Conservation (phyloP, 1,284 basidiomycete genomes). For the Fomitopsis betulina region DNA sequence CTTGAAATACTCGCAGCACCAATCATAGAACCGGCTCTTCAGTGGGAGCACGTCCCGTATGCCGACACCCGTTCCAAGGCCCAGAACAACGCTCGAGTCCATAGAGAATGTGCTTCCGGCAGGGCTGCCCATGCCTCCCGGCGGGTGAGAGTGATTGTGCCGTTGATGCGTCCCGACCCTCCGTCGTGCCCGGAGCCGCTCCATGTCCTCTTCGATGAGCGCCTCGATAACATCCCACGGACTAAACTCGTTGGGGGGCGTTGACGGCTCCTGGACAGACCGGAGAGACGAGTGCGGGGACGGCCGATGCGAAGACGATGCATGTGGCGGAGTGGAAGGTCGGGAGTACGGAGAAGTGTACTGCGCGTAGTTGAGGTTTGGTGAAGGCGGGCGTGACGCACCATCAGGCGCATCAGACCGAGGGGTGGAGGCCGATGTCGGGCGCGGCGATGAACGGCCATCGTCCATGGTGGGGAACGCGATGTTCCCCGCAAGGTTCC, state of each 20-base stretch:
- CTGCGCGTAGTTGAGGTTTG: slow-evolving; percentile 69
- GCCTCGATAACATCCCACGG: slow-evolving; percentile 82
- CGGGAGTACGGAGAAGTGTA: slow-evolving; percentile 73
- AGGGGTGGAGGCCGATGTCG: slow-evolving; percentile 13
- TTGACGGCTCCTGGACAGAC: slow-evolving; percentile 13
- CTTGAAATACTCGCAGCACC: slow-evolving; percentile 96
- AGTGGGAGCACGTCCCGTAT: slow-evolving; percentile 78
- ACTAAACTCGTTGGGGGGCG: slow-evolving; percentile 44
- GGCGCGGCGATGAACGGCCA: slow-evolving; percentile 41
- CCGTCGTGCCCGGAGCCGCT: slow-evolving; percentile 71
- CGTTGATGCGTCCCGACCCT: slow-evolving; percentile 33
- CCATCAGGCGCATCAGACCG: slow-evolving; percentile 32
- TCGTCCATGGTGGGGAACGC: slow-evolving; percentile 63
- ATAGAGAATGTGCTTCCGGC: slow-evolving; percentile 71
- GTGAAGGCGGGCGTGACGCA: slow-evolving; percentile 67
- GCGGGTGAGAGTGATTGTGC: slow-evolving; percentile 17
- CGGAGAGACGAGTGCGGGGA: slow-evolving; percentile 25
- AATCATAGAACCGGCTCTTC: slow-evolving; percentile 92
- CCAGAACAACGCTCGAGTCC: slow-evolving; percentile 70
- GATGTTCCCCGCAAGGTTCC: slow-evolving; percentile 68
- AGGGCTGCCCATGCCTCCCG: slow-evolving; percentile 52
- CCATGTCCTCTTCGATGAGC: slow-evolving; percentile 88
- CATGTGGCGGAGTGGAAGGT: slow-evolving; percentile 36
- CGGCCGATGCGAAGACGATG: slow-evolving; percentile 21
- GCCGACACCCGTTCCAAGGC: slow-evolving; percentile 67